Evolutionary conservation across 495 filamentous ascomycete species (phyloP), one percentile per base, ranked within the genome.

Genomic region (Annulohypoxylon stygium): DNA sequence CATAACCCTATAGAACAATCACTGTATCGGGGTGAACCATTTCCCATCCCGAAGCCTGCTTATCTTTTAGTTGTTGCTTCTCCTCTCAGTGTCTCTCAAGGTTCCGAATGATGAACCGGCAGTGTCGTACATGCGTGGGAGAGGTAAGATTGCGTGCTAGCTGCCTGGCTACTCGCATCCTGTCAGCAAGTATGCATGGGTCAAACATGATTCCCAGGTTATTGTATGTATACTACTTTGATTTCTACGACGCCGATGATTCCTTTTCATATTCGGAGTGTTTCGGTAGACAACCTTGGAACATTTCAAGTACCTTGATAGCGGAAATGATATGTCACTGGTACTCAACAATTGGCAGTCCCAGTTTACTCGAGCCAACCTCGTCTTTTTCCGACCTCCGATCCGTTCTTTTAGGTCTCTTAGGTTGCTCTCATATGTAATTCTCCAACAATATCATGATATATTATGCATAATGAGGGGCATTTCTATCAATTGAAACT

Each of bases 401-500:
- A 37, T 30, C 36, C 30, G 45, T 50, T 62, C 30, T 67, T 57
- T 45, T 53, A 8, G 18, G 37, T 41, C n/a, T 14, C 26, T 23
- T 23, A 23, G 20, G 20, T 23, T 23, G 20, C 20, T 23, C 18
- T 18, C 18, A 12, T 12, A 41, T 41, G 37, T 14, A 43, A 43
- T 43, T 39, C 26, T 9, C 36, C 4, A 5, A n/a, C 16, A 47
- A 47, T 47, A 47, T 47, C 43, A 47, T 6, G 18, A 16, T 18
- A 47, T 47, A 47, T 47, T 45, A 74, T 69, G 61, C 36, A 69
- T n/a, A 53, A 65, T 34, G 45, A 66, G 66, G 55, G 71, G 55
- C 48, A 68, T 48, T 53, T 55, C 50, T 18, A 61, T 74, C 57
- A 48, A 74, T 61, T 62, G 58, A 74, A 67, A 43, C 34, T 59